Evolutionary conservation across 2,329 filamentous ascomycete genomes (phyloP).

Genomic region (Tolypocladium cylindrosporum): DNA sequence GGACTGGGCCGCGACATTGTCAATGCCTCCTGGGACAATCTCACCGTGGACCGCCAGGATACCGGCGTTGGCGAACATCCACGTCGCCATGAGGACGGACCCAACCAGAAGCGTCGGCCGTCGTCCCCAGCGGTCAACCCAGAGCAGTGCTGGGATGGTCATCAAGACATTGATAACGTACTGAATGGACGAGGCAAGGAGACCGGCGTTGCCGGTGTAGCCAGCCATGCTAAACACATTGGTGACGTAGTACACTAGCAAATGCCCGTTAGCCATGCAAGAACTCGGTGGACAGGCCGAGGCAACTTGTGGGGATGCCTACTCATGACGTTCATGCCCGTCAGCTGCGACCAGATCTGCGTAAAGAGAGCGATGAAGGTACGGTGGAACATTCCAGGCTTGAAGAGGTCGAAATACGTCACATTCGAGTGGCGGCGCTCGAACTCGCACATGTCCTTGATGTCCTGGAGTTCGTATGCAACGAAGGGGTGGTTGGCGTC

Average conservation of each 20-base stretch:
- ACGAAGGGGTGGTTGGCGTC: slow-evolving; percentile 58
- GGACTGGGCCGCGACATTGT: slow-evolving; percentile 34
- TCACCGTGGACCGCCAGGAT: slow-evolving; percentile 37
- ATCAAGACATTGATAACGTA: slow-evolving; percentile 71
- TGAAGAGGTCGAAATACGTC: slow-evolving; percentile 62
- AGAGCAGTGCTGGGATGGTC: slow-evolving; percentile 67
- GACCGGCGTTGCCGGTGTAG: slow-evolving; percentile 33
- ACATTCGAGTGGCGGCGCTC: slow-evolving; percentile 61
- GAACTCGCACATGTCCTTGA: slow-evolving; percentile 63
- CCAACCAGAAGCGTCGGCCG: slow-evolving; percentile 58
- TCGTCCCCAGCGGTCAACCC: slow-evolving; percentile 67
- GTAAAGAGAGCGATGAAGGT: slow-evolving; percentile 41
- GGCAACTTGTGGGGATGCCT: slow-evolving; percentile 5
- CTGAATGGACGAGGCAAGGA: slow-evolving; percentile 45
- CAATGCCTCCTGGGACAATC: slow-evolving; percentile 30
- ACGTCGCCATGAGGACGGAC: slow-evolving; percentile 54
- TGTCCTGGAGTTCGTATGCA: slow-evolving; percentile 57
- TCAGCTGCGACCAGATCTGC: slow-evolving; percentile 47
- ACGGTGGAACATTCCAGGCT: slow-evolving; percentile 51
- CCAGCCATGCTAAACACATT: slow-evolving; percentile 30
- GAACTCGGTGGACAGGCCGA: neutral
- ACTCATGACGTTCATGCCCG: slow-evolving; percentile 52
- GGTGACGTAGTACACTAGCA: slow-evolving; percentile 51
- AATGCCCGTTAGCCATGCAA: neutral
- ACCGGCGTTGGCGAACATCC: slow-evolving; percentile 44